Percentiles rank a stretch among this genome's conserved stretches.
phyloP scores from a whole-genome alignment of 176 grass and related monocot species.

The Poa annua region DNA sequence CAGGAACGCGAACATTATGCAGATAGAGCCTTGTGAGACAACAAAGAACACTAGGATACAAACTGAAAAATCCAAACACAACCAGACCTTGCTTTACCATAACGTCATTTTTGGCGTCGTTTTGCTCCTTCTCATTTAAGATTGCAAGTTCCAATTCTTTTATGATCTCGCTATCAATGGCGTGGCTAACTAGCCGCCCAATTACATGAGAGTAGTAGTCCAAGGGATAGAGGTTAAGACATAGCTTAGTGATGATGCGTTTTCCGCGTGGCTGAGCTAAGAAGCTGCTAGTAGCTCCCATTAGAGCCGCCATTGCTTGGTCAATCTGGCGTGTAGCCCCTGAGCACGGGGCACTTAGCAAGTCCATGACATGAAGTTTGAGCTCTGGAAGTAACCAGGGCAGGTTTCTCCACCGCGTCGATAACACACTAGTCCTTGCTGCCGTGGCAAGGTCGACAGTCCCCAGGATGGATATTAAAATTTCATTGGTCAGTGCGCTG shows the following conservation, averaged over 20 bases:
- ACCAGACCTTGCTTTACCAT: neutral
- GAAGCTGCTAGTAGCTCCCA: neutral
- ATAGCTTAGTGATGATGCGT: neutral
- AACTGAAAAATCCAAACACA: neutral
- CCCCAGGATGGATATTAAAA: neutral
- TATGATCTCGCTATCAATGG: neutral
- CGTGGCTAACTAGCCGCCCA: neutral
- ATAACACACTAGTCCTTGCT: neutral
- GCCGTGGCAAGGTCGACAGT: neutral
- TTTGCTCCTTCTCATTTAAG: neutral
- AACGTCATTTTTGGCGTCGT: neutral
- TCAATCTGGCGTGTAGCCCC: neutral
- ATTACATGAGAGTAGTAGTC: neutral
- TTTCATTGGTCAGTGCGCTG: neutral
- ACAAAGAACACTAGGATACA: neutral
- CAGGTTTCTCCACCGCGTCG: neutral
- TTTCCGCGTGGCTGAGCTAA: neutral
- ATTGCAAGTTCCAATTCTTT: conserved; percentile 10
- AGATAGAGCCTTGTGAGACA: conserved; percentile 13
- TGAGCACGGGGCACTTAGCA: neutral
- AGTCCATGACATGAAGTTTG: neutral
- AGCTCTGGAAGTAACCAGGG: conserved; percentile 5
- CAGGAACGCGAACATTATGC: neutral
- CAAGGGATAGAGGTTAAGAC: neutral
- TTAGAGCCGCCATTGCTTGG: neutral